These are phyloP conservation scores for Syzygium syzygioides DNA, from an alignment of 441 rosid genomes.

Conservation along the genomic window DNA sequence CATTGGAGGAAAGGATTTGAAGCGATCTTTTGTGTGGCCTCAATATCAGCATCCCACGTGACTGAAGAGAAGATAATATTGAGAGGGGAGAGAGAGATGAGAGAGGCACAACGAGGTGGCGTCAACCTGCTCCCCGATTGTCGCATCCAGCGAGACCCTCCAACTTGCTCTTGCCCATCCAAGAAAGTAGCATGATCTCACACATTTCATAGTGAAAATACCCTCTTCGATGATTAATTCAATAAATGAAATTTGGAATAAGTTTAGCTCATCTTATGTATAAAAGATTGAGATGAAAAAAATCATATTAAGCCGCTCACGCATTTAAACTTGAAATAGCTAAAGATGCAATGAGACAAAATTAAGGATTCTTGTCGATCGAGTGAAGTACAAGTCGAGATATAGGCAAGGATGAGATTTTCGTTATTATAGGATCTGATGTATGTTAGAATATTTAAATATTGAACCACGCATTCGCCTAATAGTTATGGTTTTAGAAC, in stretches of 20 bases:
- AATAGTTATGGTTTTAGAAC: not conserved
- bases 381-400: not conserved
- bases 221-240: not conserved
- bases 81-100: not conserved
- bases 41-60: not conserved
- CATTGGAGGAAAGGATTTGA: not conserved
- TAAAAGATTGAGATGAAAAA: not conserved
- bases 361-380: not conserved
- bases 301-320: not conserved
- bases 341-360: not conserved
- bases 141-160: not conserved
- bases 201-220: not conserved
- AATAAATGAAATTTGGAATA: not conserved
- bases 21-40: not conserved
- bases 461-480: not conserved
- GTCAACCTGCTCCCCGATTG: not conserved
- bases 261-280: not conserved
- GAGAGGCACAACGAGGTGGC: not conserved
- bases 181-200: not conserved
- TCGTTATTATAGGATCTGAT: accelerated
- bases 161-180: not conserved
- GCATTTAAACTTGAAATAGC: not conserved
- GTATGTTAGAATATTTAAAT: not conserved
- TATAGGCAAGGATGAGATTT: not conserved
- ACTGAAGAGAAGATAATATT: not conserved